Percentiles rank a stretch among this genome's conserved stretches.
Evolutionary conservation across 768 basidiomycete genomes (phyloP).

Genomic region (Amanita inopinata): DNA sequence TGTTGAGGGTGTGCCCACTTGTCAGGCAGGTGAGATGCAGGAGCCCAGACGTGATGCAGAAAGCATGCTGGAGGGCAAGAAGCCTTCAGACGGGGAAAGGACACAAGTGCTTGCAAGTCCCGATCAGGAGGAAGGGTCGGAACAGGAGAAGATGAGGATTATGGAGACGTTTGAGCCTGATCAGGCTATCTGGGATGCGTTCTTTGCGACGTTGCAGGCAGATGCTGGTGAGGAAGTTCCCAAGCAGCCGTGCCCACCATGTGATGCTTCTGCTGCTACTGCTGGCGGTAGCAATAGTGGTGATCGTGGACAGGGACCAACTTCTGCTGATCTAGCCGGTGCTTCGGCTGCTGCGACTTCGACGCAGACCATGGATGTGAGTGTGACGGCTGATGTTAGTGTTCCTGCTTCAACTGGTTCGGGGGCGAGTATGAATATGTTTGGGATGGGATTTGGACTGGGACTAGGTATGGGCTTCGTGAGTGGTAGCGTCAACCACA

Average conservation of each 20-base stretch:
- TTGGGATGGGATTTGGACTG: constrained; percentile 18
- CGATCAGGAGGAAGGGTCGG: background rate
- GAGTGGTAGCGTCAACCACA: constrained; percentile 5
- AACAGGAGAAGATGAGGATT: constrained; percentile 2
- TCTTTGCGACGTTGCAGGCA: constrained; percentile 11
- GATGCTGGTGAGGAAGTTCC: constrained; percentile 5
- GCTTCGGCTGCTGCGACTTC: background rate
- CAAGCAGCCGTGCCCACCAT: background rate
- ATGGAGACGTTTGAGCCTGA: constrained; percentile 9
- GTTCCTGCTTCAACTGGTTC: background rate
- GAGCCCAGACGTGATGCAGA: too few species aligned
- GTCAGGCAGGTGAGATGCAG: too few species aligned
- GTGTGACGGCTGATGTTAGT: background rate
- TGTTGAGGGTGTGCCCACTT: too few species aligned
- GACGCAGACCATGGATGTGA: too few species aligned
- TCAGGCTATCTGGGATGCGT: constrained; percentile 12
- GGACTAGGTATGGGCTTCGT: constrained; percentile 9
- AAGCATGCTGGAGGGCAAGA: too few species aligned
- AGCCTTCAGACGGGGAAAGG: too few species aligned
- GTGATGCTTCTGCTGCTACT: background rate
- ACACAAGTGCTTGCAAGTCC: background rate
- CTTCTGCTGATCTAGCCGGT: background rate
- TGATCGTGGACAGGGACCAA: background rate
- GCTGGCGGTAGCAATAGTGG: background rate
- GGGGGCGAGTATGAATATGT: constrained; percentile 14